A percentile compares a stretch with the other conserved stretches of the same genome.
These are phyloP conservation scores for Huiozyma sinensis DNA, from an alignment of 805 yeast species.

Conservation along the genomic window DNA sequence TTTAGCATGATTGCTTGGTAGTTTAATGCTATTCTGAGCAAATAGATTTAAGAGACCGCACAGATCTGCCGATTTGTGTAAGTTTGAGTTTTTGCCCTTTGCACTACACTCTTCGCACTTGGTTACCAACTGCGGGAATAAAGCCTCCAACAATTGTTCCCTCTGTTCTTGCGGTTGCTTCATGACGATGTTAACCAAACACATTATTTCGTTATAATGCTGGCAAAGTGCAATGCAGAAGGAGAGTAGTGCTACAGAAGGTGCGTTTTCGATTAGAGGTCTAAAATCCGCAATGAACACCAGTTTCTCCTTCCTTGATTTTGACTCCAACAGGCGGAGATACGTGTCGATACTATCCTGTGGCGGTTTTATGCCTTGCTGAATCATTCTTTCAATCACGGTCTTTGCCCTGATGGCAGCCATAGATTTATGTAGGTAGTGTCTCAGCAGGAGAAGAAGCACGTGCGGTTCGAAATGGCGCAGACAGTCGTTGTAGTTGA, in stretches of 20 bases:
- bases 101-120: too few relatives aligned
- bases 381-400: constrained; percentile 9
- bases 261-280: constrained; percentile 10
- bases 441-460: constrained; percentile 8
- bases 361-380: constrained; percentile 8
- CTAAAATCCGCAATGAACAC: constrained; percentile 15
- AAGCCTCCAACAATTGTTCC: too few relatives aligned
- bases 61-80: too few relatives aligned
- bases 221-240: constrained; percentile 14
- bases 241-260: constrained; percentile 8
- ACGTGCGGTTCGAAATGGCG: constrained; percentile 8
- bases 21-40: too few relatives aligned
- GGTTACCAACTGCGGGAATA: too few relatives aligned
- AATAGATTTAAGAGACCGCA: too few relatives aligned
- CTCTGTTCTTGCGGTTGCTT: background rate
- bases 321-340: constrained; percentile 2
- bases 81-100: too few relatives aligned
- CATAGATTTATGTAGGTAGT: constrained; percentile 5
- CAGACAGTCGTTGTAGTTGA: constrained; percentile 6
- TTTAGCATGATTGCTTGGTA: too few relatives aligned
- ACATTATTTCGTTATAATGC: constrained; percentile 14
- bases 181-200: constrained; percentile 9
- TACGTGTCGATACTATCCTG: constrained; percentile 8
- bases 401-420: constrained; percentile 9
- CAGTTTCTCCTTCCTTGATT: constrained; percentile 4